Evolutionary conservation across 2,329 filamentous ascomycete genomes (phyloP), one percentile per base, ranked within the genome.

Genomic region (Cryphonectria parasitica): DNA sequence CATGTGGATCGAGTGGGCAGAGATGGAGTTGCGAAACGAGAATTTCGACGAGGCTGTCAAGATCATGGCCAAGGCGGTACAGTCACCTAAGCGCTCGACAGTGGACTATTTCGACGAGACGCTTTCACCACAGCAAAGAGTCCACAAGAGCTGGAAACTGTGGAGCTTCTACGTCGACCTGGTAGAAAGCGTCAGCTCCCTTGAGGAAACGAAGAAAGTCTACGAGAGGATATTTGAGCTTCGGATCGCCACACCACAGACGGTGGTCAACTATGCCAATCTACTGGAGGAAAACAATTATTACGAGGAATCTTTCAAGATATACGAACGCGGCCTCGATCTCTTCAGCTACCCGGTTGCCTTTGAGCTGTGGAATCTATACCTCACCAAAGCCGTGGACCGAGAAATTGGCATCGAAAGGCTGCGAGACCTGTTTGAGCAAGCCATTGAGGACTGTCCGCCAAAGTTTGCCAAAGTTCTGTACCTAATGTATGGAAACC

Each of bases 161-260:
- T 99, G 96, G 96, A 97, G 94, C 81, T 99, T 99, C 84, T 99
- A 99, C 77, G 95, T 99, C 56, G 96, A 99, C 79, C 88, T 99
- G 1, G 95, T 99, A 2, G 96, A 99, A 80, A 97, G 94, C 79
- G 95, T 98, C 43, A 91, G 92, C 72, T 93, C 92, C 0, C 82
- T 99, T 22, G 94, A 97, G 31, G 95, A 98, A 81, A 98, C 95
- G 0, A 93, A 90, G 79, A 95, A 94, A 79, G 91, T 98, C 1
- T 99, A 99, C 80, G 96, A 99, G 80, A 89, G 96, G 69, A 98
- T 99, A 77, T 99, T 99, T 79, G 97, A 99, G 82, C 90, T 99
- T 71, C 93, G 95, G 63, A 99, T 99, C 76, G 96, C 97, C 31
- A 99, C 96, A 7, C 96, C 97, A 1, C 96, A 99, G 79, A 99